phyloP scores from a whole-genome alignment of 106 monocot genomes.

The Cymbidium sinense region DNA sequence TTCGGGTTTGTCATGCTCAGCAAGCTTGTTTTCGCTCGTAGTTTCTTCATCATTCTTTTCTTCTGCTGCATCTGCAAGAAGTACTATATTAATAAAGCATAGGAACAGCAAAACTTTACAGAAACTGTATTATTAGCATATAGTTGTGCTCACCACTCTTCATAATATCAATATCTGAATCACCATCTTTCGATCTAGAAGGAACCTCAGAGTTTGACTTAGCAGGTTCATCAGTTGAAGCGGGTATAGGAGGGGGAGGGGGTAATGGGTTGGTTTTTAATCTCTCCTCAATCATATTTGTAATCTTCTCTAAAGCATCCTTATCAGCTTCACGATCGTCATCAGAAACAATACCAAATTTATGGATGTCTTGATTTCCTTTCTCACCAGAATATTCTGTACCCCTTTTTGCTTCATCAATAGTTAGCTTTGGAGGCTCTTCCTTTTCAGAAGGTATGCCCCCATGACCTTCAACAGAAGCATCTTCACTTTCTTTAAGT shows the following conservation, averaged over 20 bases:
- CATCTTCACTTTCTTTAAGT: conserved; percentile 54
- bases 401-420: conserved; percentile 34
- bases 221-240: conserved; percentile 27
- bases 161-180: conserved; percentile 46
- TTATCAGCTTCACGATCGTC: conserved; percentile 75
- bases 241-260: conserved; percentile 51
- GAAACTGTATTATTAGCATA: neutral
- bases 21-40: conserved; percentile 42
- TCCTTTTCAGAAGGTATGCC: conserved; percentile 32
- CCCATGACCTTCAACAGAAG: conserved; percentile 23
- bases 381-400: conserved; percentile 44
- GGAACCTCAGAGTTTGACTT: conserved; percentile 55
- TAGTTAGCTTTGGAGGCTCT: conserved; percentile 27
- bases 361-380: conserved; percentile 50
- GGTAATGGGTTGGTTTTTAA: conserved; percentile 66
- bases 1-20: conserved; percentile 59
- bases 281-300: conserved; percentile 75
- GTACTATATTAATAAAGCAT: neutral
- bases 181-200: conserved; percentile 57
- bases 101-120: neutral
- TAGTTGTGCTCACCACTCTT: conserved; percentile 41
- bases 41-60: conserved; percentile 74
- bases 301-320: conserved; percentile 68
- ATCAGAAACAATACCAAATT: conserved; percentile 86
- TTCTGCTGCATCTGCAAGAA: conserved; percentile 39